Evolutionary conservation across 352 stramenopile genomes (phyloP).

Genomic region (Phytophthora sojae): DNA sequence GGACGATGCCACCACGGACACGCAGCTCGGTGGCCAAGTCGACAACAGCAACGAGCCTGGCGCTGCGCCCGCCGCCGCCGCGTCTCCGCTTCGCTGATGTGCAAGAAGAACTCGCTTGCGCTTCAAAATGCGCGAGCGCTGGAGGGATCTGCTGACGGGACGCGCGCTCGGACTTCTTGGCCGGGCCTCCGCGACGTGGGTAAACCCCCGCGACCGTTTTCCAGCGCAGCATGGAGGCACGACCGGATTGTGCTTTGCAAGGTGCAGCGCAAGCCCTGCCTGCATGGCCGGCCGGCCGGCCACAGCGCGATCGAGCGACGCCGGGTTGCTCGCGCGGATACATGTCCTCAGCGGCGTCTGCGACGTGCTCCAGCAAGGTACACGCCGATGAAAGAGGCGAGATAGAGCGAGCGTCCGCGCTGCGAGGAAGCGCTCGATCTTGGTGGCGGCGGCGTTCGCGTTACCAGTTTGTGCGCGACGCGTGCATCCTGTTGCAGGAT

Average conservation of each 20-base stretch:
- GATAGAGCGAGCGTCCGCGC: constrained; percentile 31
- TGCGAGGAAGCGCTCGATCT: constrained; percentile 7
- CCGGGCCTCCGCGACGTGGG: not conserved
- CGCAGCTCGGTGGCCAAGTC: not conserved
- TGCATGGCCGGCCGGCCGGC: not conserved
- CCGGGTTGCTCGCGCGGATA: constrained; percentile 22
- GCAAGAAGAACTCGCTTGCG: constrained; percentile 26
- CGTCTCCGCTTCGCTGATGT: constrained; percentile 33
- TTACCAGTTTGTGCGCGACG: constrained; percentile 4
- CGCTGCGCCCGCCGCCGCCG: constrained; percentile 16
- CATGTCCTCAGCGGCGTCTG: constrained; percentile 24
- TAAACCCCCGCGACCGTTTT: not conserved
- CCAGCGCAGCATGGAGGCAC: constrained; percentile 1
- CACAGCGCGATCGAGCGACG: constrained; percentile 21
- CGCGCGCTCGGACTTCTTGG: constrained; percentile 12
- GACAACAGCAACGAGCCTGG: constrained; percentile 17
- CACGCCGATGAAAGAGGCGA: constrained; percentile 26
- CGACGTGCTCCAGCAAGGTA: constrained; percentile 27
- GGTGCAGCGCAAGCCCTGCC: not conserved
- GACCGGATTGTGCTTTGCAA: constrained; percentile 24
- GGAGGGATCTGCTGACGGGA: constrained; percentile 23
- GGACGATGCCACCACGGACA: constrained; percentile 13
- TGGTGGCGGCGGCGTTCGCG: not conserved
- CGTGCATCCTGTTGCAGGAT: constrained; percentile 11
- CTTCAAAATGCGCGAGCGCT: constrained; percentile 19